phyloP scores from a whole-genome alignment of 352 stramenopile species.

The Globisporangium spiculum region DNA sequence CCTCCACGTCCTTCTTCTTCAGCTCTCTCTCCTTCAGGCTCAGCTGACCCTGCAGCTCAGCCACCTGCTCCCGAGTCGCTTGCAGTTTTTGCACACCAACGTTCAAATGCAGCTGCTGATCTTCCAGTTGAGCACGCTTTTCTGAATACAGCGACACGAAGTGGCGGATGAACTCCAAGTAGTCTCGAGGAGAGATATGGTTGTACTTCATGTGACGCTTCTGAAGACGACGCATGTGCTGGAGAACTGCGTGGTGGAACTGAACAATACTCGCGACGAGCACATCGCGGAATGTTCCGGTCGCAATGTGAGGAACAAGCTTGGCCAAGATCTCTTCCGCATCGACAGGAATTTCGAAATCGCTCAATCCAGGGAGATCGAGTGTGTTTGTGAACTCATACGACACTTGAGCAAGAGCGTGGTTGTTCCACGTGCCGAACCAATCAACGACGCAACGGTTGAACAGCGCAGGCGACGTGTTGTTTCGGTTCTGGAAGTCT shows the following conservation, averaged over 20 bases:
- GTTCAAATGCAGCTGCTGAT: constrained; percentile 98
- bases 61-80: constrained; percentile 98
- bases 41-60: constrained; percentile 87
- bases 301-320: constrained; percentile 69
- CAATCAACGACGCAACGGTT: constrained; percentile 99
- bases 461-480: constrained; percentile 99
- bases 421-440: constrained; percentile 99
- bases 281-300: constrained; percentile 70
- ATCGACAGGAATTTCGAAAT: constrained; percentile 48
- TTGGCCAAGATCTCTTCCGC: constrained; percentile 49
- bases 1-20: constrained; percentile 95
- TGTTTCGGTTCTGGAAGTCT: constrained; percentile 96
- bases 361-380: constrained; percentile 89
- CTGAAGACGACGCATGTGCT: constrained; percentile 83
- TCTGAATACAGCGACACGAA: constrained; percentile 91
- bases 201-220: constrained; percentile 88
- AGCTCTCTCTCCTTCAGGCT: constrained; percentile 93
- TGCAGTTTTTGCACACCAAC: constrained; percentile 97
- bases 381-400: constrained; percentile 96
- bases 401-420: constrained; percentile 98
- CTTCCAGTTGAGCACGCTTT: constrained; percentile 90
- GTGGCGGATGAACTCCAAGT: constrained; percentile 91
- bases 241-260: constrained; percentile 83
- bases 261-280: constrained; percentile 85
- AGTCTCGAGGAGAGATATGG: constrained; percentile 90